phyloP scores from a whole-genome alignment of 2,329 filamentous ascomycete genomes.

The Fusarium piperis region DNA sequence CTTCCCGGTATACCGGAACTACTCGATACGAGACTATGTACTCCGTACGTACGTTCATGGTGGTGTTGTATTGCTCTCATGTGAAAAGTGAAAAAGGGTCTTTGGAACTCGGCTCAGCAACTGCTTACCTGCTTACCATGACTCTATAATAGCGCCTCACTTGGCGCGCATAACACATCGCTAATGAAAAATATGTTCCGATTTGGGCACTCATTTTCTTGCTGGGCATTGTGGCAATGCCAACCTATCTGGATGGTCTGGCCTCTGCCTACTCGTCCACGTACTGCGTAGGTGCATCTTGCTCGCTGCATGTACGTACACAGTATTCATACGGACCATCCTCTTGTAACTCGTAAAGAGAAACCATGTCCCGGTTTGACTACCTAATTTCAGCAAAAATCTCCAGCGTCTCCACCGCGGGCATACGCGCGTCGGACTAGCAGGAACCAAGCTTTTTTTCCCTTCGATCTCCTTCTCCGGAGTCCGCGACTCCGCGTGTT shows the following conservation, averaged over 20 bases:
- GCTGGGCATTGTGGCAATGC: conserved; percentile 8
- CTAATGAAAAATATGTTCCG: background rate
- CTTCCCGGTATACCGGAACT: conserved; percentile 3
- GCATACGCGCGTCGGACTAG: conserved; percentile 31
- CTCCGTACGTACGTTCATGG: background rate
- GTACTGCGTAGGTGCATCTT: background rate
- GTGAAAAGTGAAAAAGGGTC: background rate
- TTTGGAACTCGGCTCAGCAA: background rate
- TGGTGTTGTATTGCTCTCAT: background rate
- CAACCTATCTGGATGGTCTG: conserved; percentile 11
- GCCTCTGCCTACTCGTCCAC: background rate
- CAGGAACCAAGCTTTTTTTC: conserved; percentile 38
- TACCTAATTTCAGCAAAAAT: conserved; percentile 32
- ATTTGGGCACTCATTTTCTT: background rate
- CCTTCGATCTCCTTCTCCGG: conserved; percentile 22
- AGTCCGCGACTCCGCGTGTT: conserved; percentile 27
- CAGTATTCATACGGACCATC: conserved; percentile 32
- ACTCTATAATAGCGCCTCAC: background rate
- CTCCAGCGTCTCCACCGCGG: conserved; percentile 34
- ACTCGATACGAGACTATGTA: conserved; percentile 19
- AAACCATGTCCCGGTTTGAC: conserved; percentile 18
- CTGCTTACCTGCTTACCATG: background rate
- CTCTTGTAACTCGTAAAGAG: background rate
- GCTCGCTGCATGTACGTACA: background rate
- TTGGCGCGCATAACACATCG: background rate